Conservation (phyloP, 1,284 basidiomycete genomes). For the Trametes polyzona region DNA sequence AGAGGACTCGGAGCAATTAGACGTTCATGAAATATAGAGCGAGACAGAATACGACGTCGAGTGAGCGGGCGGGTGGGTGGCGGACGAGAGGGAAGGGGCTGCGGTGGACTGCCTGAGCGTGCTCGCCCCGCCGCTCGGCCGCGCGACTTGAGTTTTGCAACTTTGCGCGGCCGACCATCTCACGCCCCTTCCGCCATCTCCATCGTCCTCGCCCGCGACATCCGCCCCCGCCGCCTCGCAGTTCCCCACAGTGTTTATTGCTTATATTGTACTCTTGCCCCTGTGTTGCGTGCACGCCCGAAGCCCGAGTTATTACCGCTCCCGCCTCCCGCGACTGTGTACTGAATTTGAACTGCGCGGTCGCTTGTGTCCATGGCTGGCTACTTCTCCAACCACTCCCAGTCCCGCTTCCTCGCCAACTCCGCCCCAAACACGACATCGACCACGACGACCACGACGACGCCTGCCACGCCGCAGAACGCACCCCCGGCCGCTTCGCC, state of each 20-base stretch:
- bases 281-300: not conserved
- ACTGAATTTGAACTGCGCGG: not conserved
- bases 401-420: slow-evolving; percentile 67
- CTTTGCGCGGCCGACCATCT: slow-evolving; percentile 23
- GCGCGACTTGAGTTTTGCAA: slow-evolving; percentile 10
- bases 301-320: not conserved
- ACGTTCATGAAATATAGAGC: slow-evolving; percentile 25
- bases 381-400: slow-evolving; percentile 83
- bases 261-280: slow-evolving; percentile 7
- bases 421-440: slow-evolving; percentile 38
- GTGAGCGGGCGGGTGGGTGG: slow-evolving; percentile 5
- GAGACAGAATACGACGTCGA: slow-evolving; percentile 4
- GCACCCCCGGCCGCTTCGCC: slow-evolving; percentile 22
- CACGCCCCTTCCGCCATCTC: slow-evolving; percentile 17
- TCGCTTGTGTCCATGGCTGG: slow-evolving; percentile 41
- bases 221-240: not conserved
- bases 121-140: not conserved
- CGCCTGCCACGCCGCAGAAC: slow-evolving; percentile 33
- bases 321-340: not conserved
- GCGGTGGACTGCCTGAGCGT: not conserved
- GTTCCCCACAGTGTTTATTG: slow-evolving; percentile 15
- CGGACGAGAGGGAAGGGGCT: slow-evolving; percentile 14
- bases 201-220: slow-evolving; percentile 6
- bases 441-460: slow-evolving; percentile 27
- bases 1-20: slow-evolving; percentile 14